These are phyloP conservation scores for Leccinum griseonigrum DNA, from an alignment of 1,284 basidiomycete genomes.

Conservation along the genomic window DNA sequence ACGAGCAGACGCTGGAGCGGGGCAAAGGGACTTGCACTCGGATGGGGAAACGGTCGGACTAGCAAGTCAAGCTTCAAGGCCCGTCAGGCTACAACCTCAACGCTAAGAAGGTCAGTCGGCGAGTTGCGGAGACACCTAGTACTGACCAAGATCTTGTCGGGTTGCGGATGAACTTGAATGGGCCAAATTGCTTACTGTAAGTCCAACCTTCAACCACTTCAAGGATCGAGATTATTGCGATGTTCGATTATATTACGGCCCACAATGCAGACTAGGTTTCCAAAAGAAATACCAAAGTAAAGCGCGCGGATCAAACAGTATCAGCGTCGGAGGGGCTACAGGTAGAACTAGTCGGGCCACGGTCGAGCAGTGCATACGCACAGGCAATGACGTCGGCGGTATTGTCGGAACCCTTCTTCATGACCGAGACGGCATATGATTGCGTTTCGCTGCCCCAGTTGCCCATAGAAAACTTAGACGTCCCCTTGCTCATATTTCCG, in stretches of 20 bases:
- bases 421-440: not conserved
- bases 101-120: not conserved
- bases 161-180: not conserved
- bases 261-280: not conserved
- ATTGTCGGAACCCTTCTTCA: not conserved
- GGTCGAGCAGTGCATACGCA: not conserved
- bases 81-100: not conserved
- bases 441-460: constrained; percentile 4
- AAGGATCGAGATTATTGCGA: not conserved
- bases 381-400: constrained; percentile 2
- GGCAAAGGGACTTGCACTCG: not conserved
- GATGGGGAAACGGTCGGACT: too few species aligned
- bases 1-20: not conserved
- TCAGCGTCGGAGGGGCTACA: too few species aligned
- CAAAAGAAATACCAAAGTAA: too few species aligned
- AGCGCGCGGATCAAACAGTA: too few species aligned
- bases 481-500: constrained; percentile 8
- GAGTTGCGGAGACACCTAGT: not conserved
- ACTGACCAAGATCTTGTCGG: not conserved
- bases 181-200: not conserved
- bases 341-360: too few species aligned
- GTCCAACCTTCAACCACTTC: not conserved
- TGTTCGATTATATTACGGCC: constrained; percentile 4
- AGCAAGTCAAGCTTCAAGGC: not conserved
- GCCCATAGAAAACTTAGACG: constrained; percentile 5